phyloP scores from a whole-genome alignment of 495 filamentous ascomycete genomes.

The Venustampulla echinocandica region DNA sequence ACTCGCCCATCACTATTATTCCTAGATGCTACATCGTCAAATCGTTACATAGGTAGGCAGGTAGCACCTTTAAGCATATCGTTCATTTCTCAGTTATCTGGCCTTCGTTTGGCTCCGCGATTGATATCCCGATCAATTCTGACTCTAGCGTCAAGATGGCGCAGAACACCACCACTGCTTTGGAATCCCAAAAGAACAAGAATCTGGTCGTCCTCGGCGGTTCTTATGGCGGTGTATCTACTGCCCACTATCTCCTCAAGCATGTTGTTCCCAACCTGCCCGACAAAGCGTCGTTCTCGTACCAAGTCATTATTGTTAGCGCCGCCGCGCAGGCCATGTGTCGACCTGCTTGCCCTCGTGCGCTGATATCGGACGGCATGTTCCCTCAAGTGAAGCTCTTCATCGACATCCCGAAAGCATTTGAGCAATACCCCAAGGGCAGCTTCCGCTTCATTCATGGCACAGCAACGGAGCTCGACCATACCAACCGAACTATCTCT shows the following conservation, averaged over 20 bases:
- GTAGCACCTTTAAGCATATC: too few species aligned
- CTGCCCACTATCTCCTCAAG: constrained; percentile 45
- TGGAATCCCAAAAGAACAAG: constrained; percentile 11
- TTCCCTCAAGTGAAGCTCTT: constrained; percentile 43
- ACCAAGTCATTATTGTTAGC: constrained; percentile 36
- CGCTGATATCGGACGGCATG: constrained; percentile 35
- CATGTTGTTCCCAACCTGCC: constrained; percentile 38
- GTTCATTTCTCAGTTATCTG: too few species aligned
- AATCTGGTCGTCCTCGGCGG: constrained; percentile 46
- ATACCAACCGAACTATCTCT: constrained; percentile 29
- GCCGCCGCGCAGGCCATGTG: constrained; percentile 35
- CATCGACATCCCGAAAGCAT: constrained; percentile 30
- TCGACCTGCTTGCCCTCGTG: constrained; percentile 39
- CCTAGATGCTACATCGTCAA: too few species aligned
- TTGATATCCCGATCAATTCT: too few species aligned
- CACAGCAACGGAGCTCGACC: constrained; percentile 39
- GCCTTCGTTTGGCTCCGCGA: too few species aligned
- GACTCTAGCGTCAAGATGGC: too few species aligned
- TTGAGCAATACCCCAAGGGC: constrained; percentile 32
- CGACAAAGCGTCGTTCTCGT: constrained; percentile 15
- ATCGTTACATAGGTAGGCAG: too few species aligned
- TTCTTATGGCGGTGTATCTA: constrained; percentile 43
- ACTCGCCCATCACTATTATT: too few species aligned
- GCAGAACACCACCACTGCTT: too few species aligned
- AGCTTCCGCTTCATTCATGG: constrained; percentile 50